Evolutionary conservation across 2,329 filamentous ascomycete species (phyloP).

Genomic region (Trichoderma breve): DNA sequence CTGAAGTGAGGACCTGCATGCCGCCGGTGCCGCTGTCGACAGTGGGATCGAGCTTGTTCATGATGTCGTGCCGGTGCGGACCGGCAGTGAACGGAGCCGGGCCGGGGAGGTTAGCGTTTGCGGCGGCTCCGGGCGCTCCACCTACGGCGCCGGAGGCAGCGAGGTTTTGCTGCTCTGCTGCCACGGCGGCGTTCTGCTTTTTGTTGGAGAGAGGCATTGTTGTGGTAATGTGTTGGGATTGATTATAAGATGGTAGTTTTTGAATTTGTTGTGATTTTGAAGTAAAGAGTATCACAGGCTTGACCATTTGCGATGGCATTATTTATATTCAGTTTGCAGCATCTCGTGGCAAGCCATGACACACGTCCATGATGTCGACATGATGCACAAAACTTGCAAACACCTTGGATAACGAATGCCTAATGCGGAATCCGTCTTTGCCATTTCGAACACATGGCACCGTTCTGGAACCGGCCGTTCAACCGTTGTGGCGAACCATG

Average conservation of each 20-base stretch:
- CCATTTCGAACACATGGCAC: not conserved
- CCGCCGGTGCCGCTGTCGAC: slow-evolving; percentile 21
- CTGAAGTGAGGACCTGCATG: slow-evolving; percentile 7
- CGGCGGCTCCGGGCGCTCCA: not conserved
- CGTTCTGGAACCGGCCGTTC: not conserved
- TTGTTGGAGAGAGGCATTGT: slow-evolving; percentile 13
- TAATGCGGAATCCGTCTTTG: not conserved
- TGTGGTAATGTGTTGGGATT: not conserved
- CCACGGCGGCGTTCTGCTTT: not conserved
- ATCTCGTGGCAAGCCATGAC: not conserved
- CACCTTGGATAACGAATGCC: not conserved
- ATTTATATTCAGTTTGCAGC: not conserved
- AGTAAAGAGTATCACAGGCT: not conserved
- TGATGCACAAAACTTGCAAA: not conserved
- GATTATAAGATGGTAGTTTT: not conserved
- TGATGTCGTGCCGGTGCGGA: slow-evolving; percentile 21
- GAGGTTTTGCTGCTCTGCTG: slow-evolving; percentile 10
- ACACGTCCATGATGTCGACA: slow-evolving; percentile 4
- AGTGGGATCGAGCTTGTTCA: slow-evolving; percentile 23
- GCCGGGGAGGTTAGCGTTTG: slow-evolving; percentile 17
- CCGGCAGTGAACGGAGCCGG: slow-evolving; percentile 22
- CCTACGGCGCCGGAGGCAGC: not conserved
- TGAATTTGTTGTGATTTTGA: not conserved
- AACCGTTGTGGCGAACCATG: not conserved
- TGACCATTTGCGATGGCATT: too few relatives aligned